phyloP scores from a whole-genome alignment of 352 stramenopile genomes.

The Phytophthora cryptogea region DNA sequence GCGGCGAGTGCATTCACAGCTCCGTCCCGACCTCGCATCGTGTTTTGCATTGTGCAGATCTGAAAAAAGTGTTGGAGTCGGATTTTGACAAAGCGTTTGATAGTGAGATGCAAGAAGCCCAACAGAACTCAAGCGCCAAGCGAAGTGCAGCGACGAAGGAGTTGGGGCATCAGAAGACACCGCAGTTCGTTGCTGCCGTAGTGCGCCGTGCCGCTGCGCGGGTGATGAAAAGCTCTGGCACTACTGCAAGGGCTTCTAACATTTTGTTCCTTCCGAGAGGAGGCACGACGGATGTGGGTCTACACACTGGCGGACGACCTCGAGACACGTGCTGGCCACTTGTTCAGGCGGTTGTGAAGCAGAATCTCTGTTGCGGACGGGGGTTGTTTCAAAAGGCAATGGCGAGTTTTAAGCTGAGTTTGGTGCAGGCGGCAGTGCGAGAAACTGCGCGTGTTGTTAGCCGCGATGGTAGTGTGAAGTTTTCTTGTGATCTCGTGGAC shows the following conservation, averaged over 20 bases:
- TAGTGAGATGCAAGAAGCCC: conserved; percentile 30
- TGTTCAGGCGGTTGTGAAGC: conserved; percentile 38
- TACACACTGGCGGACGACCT: conserved; percentile 45
- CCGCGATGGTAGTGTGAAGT: conserved; percentile 11
- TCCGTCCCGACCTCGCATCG: conserved; percentile 32
- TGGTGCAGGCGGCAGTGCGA: conserved; percentile 15
- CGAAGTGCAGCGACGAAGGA: conserved; percentile 37
- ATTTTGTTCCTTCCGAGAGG: conserved; percentile 9
- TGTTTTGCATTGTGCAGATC: conserved; percentile 37
- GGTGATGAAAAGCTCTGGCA: background rate
- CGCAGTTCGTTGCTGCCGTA: conserved; percentile 49
- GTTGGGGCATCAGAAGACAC: conserved; percentile 55
- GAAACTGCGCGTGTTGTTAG: conserved; percentile 4
- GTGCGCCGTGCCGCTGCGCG: conserved; percentile 23
- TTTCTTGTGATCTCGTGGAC: conserved; percentile 4
- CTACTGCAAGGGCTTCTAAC: background rate
- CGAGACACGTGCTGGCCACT: conserved; percentile 65
- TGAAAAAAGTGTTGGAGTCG: conserved; percentile 17
- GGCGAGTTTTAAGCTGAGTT: conserved; percentile 32
- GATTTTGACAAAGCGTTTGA: conserved; percentile 21
- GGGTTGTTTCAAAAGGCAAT: conserved; percentile 46
- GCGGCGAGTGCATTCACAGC: conserved; percentile 40
- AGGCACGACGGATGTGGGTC: conserved; percentile 58
- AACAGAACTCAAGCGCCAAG: conserved; percentile 20
- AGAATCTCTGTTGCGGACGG: conserved; percentile 37